These are phyloP conservation scores for Amylostereum areolatum DNA, from an alignment of 1,284 basidiomycete genomes.

Conservation along the genomic window DNA sequence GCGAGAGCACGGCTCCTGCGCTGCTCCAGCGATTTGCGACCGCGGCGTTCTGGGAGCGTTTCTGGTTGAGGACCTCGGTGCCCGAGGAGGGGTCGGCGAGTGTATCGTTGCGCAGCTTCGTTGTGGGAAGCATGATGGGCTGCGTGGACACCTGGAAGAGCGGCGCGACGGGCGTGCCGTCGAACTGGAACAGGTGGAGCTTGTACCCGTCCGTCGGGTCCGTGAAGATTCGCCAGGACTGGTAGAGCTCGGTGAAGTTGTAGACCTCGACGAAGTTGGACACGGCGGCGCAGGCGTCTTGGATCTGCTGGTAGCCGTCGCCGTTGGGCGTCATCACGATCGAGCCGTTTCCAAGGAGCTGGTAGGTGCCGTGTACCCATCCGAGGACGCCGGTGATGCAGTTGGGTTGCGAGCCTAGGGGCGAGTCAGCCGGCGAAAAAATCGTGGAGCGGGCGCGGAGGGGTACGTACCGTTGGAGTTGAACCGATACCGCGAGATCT, in stretches of 20 bases:
- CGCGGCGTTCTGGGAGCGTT: neutral
- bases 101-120: constrained; percentile 40
- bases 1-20: no score
- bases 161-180: constrained; percentile 58
- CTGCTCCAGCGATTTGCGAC: no score
- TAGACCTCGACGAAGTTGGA: constrained; percentile 84
- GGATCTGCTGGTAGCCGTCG: constrained; percentile 88
- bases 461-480: constrained; percentile 61
- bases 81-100: constrained; percentile 9
- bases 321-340: constrained; percentile 64
- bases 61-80: neutral
- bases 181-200: constrained; percentile 61
- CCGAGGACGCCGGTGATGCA: constrained; percentile 82
- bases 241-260: constrained; percentile 60
- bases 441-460: neutral
- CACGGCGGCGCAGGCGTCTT: constrained; percentile 81
- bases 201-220: constrained; percentile 51
- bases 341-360: constrained; percentile 67
- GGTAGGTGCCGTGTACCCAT: constrained; percentile 83
- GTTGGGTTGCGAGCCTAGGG: constrained; percentile 59
- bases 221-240: constrained; percentile 51
- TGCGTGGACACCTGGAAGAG: constrained; percentile 49
- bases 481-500: constrained; percentile 86
- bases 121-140: constrained; percentile 65
- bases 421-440: no score